Conservation (phyloP, 352 stramenopile genomes). For the Pythium grandisporangium region DNA sequence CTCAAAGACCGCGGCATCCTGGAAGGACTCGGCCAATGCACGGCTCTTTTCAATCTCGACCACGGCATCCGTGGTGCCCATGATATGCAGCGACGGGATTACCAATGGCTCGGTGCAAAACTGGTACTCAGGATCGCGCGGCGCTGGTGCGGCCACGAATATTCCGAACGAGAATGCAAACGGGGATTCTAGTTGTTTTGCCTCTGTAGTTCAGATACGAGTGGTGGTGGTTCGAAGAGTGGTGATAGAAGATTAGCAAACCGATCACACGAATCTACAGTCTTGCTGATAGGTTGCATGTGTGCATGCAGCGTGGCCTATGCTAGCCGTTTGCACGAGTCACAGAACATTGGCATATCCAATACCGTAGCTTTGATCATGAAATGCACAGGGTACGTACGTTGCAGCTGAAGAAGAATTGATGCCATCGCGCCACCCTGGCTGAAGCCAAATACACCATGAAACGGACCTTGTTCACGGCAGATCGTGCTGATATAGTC, state of each 20-base stretch:
- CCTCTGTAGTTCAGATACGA: slow-evolving; percentile 7
- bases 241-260: too few relatives aligned
- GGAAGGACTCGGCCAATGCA: slow-evolving; percentile 42
- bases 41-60: slow-evolving; percentile 48
- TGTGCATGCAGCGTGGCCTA: too few relatives aligned
- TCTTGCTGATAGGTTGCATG: too few relatives aligned
- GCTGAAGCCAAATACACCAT: slow-evolving; percentile 82
- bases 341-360: too few relatives aligned
- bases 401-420: slow-evolving; percentile 58
- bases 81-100: slow-evolving; percentile 72
- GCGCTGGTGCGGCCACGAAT: slow-evolving; percentile 49
- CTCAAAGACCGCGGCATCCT: slow-evolving; percentile 38
- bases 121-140: slow-evolving; percentile 32
- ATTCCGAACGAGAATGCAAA: slow-evolving; percentile 69
- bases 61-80: slow-evolving; percentile 69
- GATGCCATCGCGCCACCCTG: slow-evolving; percentile 68
- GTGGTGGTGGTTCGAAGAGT: not conserved
- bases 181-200: slow-evolving; percentile 29
- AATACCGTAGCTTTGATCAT: too few relatives aligned
- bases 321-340: too few relatives aligned
- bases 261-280: too few relatives aligned
- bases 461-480: slow-evolving; percentile 68
- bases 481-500: slow-evolving; percentile 56
- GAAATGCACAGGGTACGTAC: too few relatives aligned
- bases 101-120: slow-evolving; percentile 28